Evolutionary conservation across 2,329 filamentous ascomycete genomes (phyloP).

Genomic region (Claviceps quebecensis): DNA sequence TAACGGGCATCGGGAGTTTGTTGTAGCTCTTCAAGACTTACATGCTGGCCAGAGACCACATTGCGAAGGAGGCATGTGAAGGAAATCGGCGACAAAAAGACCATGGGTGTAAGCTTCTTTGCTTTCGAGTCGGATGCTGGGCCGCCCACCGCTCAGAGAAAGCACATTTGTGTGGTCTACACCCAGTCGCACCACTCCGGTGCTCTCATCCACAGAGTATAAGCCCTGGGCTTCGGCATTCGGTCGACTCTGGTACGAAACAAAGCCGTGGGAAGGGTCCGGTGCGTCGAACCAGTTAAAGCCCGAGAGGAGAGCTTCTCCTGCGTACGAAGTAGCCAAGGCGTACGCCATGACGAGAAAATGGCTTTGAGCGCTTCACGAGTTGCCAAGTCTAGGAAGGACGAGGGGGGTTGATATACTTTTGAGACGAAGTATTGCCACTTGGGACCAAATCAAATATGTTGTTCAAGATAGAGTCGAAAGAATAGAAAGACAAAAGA

Average conservation of each 20-base stretch:
- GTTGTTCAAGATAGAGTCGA: background rate
- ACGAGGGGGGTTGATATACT: background rate
- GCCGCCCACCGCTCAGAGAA: constrained; percentile 26
- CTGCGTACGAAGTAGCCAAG: constrained; percentile 27
- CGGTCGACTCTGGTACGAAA: constrained; percentile 38
- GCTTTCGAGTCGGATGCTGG: constrained; percentile 54
- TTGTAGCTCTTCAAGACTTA: constrained; percentile 12
- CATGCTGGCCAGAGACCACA: constrained; percentile 66
- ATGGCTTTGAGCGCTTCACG: background rate
- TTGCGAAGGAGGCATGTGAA: constrained; percentile 56
- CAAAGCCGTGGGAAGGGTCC: constrained; percentile 56
- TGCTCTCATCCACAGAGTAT: constrained; percentile 27
- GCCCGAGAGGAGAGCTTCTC: constrained; percentile 28
- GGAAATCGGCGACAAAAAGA: constrained; percentile 57
- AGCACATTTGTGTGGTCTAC: constrained; percentile 29
- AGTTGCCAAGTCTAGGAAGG: background rate
- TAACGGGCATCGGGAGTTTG: too few relatives aligned
- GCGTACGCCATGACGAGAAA: constrained; percentile 22
- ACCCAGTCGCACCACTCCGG: constrained; percentile 29
- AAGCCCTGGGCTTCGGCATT: constrained; percentile 25
- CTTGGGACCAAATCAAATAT: background rate
- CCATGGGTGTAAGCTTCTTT: constrained; percentile 49
- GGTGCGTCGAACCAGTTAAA: constrained; percentile 35
- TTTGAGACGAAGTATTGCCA: too few relatives aligned
- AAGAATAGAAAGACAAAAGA: background rate